Conservation (phyloP, 176 grass and related monocot species). For the Triticum dicoccoides region DNA sequence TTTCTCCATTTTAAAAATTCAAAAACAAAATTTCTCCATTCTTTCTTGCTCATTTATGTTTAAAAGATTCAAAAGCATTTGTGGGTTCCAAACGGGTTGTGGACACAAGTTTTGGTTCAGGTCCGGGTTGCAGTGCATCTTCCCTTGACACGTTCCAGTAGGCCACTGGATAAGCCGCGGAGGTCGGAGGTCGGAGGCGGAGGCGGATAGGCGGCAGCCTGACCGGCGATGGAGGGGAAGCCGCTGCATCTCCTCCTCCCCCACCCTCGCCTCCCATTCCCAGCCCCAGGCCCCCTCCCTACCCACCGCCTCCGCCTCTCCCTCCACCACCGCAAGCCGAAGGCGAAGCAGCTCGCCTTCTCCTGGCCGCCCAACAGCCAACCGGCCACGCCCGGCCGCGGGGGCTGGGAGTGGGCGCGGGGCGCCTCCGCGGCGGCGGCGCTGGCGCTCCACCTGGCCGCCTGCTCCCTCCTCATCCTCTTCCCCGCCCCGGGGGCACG, state of each 20-base stretch:
- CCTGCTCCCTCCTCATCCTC: slow-evolving; percentile 45
- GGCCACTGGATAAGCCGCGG: background rate
- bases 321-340: slow-evolving; percentile 15
- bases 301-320: background rate
- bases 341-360: slow-evolving; percentile 19
- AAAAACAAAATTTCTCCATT: no score
- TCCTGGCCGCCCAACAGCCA: background rate
- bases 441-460: slow-evolving; percentile 50
- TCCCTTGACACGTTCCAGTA: background rate
- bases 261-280: background rate
- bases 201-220: background rate
- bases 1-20: no score
- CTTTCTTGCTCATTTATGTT: no score
- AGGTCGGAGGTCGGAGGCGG: background rate
- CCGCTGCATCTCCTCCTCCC: slow-evolving; percentile 31
- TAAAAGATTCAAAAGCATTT: no score
- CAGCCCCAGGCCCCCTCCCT: background rate
- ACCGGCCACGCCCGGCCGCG: background rate
- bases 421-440: background rate
- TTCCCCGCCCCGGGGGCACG: slow-evolving; percentile 27
- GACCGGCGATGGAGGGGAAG: slow-evolving; percentile 33
- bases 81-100: background rate
- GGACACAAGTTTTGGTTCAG: background rate
- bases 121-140: background rate
- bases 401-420: slow-evolving; percentile 26